Evolutionary conservation across 2,329 filamentous ascomycete species (phyloP), one percentile per base, ranked within the genome.

Genomic region (Lasiodiplodia citricola): DNA sequence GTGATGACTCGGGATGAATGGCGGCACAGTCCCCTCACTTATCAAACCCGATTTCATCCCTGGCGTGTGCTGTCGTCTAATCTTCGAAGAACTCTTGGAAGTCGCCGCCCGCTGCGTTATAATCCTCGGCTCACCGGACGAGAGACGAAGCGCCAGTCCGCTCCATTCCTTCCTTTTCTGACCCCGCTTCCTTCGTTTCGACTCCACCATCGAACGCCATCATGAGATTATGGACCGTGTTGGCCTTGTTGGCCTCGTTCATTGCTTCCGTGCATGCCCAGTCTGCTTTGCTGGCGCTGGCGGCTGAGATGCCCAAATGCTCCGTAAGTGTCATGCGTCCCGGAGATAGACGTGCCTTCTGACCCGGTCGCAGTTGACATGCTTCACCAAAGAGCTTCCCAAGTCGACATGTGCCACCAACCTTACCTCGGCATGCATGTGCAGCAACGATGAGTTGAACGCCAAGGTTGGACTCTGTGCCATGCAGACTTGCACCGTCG

Each of bases 341-440:
- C 51, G 28, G 51, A 63, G 11, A 52, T 56, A 14, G 50, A 8
- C 6, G n/a, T 7, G 28, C 13, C 6, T 14, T 63, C 66, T 62
- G 31, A 62, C 44, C 56, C 57, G 37, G 21, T n/a, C 58, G 3
- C 31, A 75, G 74, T 44, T 75, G 44, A 35, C 57, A 31, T 75
- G 74, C 67, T 71, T 75, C 25, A 68, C 50, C 31, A n/a, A 69
- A 28, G 72, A 73, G 2, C 69, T 80, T 23, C 72, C 76, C 4
- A 71, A 75, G 69, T 83, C 81, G 1, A 70, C 70, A 11, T 83
- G 82, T 68, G 72, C 76, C 4, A 69, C 74, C 1, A 79, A 81
- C 4, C 74, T 83, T 66, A 74, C 76, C 23, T 41, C 41, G 55
- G 73, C 74, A 21, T 84, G 82, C 68, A 74, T 83, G 25, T 84